Evolutionary conservation across 495 filamentous ascomycete species (phyloP), one percentile per base, ranked within the genome.

Genomic region (Collariella sp.): DNA sequence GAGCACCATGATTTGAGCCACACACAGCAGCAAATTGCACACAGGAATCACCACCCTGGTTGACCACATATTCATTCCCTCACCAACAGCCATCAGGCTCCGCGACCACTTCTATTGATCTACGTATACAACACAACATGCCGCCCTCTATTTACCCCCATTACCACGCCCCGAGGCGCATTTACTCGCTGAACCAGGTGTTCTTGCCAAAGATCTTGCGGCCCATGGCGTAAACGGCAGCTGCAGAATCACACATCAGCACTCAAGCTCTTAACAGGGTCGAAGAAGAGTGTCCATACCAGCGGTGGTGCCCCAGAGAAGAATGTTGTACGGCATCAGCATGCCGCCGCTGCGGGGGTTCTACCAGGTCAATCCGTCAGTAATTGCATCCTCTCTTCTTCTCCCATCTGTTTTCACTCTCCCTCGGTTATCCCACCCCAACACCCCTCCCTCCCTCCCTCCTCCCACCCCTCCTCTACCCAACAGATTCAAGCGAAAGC

Each of bases 161-260:
- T 42, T n/a, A 18, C 44, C 50, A 15, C 36, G n/a, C 12, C 33
- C 23, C 51, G 15, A 33, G 10, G 22, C 36, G 11, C 41, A 12
- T 36, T 69, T 82, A 88, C 54, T 77, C 72, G 65, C 79, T 76
- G 68, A 86, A 91, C 82, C 84, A 93, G 49, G 87, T 93, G 83
- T 91, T 96, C 76, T 96, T 82, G 66, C 90, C 89, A 72, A 74
- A 41, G 41, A 79, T 63, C 68, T 76, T 69, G 50, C 80, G 77
- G 50, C 72, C 64, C 72, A 79, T 76, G 71, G 72, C 76, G 65
- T 81, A 83, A 68, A 81, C 68, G 72, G 65, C 76, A 67, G 74
- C 77, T 77, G 62, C 74, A 69, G 73, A 76, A 77, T 79, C 58
- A 74, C 13, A 76, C 70, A 63, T 84, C 61, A 83, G 77, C 63